A percentile compares a stretch with the other conserved stretches of the same genome.
Conservation (phyloP, 2,329 filamentous ascomycete species). For the Sclerotinia glacialis region DNA sequence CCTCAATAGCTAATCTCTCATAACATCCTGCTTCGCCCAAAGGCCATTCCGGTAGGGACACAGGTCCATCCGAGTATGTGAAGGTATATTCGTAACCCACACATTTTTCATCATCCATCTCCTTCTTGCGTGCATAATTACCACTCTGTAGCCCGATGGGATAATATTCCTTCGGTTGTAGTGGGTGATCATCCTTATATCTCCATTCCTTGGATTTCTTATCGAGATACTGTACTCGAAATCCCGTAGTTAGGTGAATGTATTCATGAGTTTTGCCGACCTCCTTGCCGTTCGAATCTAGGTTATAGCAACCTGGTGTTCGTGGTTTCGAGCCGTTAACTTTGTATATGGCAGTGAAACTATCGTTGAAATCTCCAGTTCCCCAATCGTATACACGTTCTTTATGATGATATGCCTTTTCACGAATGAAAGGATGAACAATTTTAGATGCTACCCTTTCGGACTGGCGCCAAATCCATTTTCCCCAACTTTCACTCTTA, state of each 20-base stretch:
- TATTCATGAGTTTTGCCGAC: background rate
- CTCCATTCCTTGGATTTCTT: background rate
- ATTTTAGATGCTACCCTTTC: slow-evolving; percentile 2
- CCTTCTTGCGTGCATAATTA: background rate
- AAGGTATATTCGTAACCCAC: too few species aligned
- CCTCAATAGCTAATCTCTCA: too few species aligned
- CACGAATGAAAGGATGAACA: background rate
- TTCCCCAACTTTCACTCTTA: background rate
- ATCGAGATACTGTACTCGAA: background rate
- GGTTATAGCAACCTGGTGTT: background rate
- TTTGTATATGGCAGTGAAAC: background rate
- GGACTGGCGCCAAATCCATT: background rate
- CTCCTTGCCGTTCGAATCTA: background rate
- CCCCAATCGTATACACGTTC: background rate
- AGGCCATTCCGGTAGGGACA: too few species aligned
- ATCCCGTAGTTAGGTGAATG: slow-evolving; percentile 3
- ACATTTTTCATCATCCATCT: too few species aligned
- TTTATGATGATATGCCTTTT: background rate
- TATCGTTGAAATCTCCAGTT: background rate
- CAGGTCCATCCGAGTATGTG: too few species aligned
- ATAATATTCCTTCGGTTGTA: background rate
- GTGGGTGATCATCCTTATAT: background rate
- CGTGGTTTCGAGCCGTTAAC: background rate
- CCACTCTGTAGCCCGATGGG: background rate
- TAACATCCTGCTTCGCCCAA: too few species aligned